Base-by-base conservation (phyloP, 371 early-diverging fungal genomes). In the Capillidium heterosporum region DNA sequence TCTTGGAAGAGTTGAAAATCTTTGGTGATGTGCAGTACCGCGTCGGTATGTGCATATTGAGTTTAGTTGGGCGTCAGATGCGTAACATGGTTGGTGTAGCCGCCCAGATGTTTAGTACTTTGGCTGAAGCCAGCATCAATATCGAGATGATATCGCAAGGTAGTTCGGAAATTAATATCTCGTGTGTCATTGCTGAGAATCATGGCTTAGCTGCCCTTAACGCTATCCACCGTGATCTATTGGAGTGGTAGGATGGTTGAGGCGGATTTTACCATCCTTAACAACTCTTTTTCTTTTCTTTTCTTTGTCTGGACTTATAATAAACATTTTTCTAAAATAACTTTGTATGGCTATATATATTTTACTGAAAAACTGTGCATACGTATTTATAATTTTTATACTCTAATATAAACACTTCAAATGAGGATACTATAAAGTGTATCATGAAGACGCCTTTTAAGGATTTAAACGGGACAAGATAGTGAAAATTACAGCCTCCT, bases 141-240 rank as follows among this genome's bases (percentile, higher is more conserved):
- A 92, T 98, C 59, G 96, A 96, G 67, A 98, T 96, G 92, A 94
- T 96, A 60, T 91, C 91, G 10, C 96, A 96, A 71, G 96, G 98
- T 42, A 86, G 93, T 13, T 84, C 84, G 1, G 96, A 96, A 70
- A 95, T 95, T 67, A 96, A 95, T 64, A 94, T 96, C 54, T 88
- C 89, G 39, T 98, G 98, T 62, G 95, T 98, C 7, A 89, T 95
- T 64, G 77, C 78, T 29, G 83, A 82, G 60, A 51, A 61, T n/a
- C 72, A 74, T 50, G 81, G 89, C 0, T 59, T 74, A 0, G 64
- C 63, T 0, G 98, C 98, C 11, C 71, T 97, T 67, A 74, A 80
- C 32, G 91, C 84, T 26, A 82, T 95, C 15, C 98, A 97, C 59
- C 87, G 85, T 21, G 76, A 72, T 47, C 60, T 87, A 44, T 58